These are phyloP conservation scores for Candida dendrica DNA, from an alignment of 805 yeast genomes.

Conservation along the genomic window DNA sequence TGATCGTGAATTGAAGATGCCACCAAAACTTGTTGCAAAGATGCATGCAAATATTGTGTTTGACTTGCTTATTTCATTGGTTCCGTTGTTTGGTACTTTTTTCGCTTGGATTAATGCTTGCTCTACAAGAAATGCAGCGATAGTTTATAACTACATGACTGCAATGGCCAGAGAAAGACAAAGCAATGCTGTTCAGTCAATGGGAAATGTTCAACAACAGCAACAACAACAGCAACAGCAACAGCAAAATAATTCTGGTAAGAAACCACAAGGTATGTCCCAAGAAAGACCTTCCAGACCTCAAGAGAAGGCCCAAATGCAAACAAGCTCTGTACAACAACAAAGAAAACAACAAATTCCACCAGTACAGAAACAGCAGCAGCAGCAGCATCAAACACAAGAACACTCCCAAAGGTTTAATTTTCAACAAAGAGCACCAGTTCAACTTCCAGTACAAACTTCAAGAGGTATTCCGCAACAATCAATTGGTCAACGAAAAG, in stretches of 20 bases:
- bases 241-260: neutral
- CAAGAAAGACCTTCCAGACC: neutral
- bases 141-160: conserved; percentile 43
- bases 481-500: too few species aligned
- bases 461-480: too few species aligned
- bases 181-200: neutral
- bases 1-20: conserved; percentile 47
- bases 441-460: too few species aligned
- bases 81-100: conserved; percentile 75
- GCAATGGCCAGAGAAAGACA: neutral
- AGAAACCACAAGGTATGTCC: neutral
- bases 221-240: neutral
- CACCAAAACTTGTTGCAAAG: conserved; percentile 51
- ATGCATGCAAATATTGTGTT: conserved; percentile 70
- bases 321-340: too few species aligned
- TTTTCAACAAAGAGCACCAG: too few species aligned
- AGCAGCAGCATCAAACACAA: neutral
- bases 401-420: too few species aligned
- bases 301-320: neutral
- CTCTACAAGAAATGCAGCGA: conserved; percentile 83
- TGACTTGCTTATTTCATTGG: conserved; percentile 68
- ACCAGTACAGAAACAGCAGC: neutral
- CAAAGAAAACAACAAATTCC: too few species aligned
- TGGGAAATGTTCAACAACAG: neutral
- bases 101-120: conserved; percentile 79